Base-by-base conservation (phyloP, 345 rosid genomes). In the Hevea brasiliensis region DNA sequence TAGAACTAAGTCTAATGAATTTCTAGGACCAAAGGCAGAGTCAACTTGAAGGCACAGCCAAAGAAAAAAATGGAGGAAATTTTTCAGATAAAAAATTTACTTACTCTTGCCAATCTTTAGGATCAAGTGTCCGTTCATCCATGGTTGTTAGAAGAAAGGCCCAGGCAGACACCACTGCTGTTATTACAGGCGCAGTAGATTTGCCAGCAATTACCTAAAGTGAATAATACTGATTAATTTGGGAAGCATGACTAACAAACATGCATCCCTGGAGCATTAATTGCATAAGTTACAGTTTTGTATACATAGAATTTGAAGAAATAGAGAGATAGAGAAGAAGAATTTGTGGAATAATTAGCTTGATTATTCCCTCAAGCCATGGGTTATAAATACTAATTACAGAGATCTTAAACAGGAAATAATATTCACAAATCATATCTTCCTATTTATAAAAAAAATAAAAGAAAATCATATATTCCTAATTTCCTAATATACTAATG, bases 81-180 rank as follows among this genome's bases (percentile, higher is more conserved):
- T 13, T 26, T 32, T 64, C 47, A 45, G 61, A 62, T 44, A 48
- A 45, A 71, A 13, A 47, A 26, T 70, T 45, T 23, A 73, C 93
- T 86, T 72, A 95, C 99, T 90, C 92, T 78, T 76, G 97, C 93
- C 93, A 89, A 67, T 83, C 68, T 86, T 91, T 95, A 64, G 91
- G 82, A 75, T 84, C 81, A 48, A 87, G 84, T 1, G 70, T 77
- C 85, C 86, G 79, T 45, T 75, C 84, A 45, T 86, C 82, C 80
- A 88, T 63, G 50, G 93, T 82, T 72, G 98, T 88, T 66, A 93
- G 84, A 75, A 95, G 92, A 85, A 93, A 93, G 63, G 98, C 84
- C 99, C 98, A 95, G 55, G 98, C 86, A 79, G 97, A 91, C 70
- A 91, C 96, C 77, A 84, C 84, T 40, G 98, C 84, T 58, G 92